These are phyloP conservation scores for Huntiella savannae DNA, from an alignment of 2,329 filamentous ascomycete species.

Conservation along the genomic window DNA sequence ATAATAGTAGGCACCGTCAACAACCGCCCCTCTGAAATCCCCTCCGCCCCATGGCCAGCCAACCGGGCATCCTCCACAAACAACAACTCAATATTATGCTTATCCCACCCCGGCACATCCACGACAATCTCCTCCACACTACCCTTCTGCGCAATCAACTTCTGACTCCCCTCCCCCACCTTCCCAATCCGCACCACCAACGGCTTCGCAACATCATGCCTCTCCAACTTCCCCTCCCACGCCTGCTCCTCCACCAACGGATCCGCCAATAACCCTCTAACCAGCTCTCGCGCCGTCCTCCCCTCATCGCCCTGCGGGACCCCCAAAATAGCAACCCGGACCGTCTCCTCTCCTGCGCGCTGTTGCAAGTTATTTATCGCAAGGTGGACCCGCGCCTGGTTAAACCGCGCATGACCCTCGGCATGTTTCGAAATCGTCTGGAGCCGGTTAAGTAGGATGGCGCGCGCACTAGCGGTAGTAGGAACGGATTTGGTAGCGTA, in stretches of 20 bases:
- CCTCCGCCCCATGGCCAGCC: slow-evolving; percentile 12
- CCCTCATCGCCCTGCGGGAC: slow-evolving; percentile 20
- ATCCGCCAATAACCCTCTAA: slow-evolving; percentile 52
- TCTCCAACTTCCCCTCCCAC: slow-evolving; percentile 47
- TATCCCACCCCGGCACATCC: slow-evolving; percentile 41
- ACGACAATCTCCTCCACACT: slow-evolving; percentile 34
- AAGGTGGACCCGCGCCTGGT: slow-evolving; percentile 51
- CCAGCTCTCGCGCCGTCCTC: slow-evolving; percentile 41
- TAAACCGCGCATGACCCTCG: slow-evolving; percentile 24
- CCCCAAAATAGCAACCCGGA: slow-evolving; percentile 39
- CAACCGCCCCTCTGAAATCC: slow-evolving; percentile 38
- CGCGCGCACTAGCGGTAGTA: no score
- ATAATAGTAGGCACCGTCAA: slow-evolving; percentile 31
- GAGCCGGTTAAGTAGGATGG: no score
- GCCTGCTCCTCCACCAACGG: slow-evolving; percentile 40
- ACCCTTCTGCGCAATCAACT: slow-evolving; percentile 7
- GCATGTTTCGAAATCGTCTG: slow-evolving; percentile 21
- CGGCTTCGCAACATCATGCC: slow-evolving; percentile 32
- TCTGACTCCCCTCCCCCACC: slow-evolving; percentile 15
- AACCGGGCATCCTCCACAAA: slow-evolving; percentile 31
- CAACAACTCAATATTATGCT: slow-evolving; percentile 44
- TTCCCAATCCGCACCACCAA: slow-evolving; percentile 41
- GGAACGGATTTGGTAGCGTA: no score
- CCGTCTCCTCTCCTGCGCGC: slow-evolving; percentile 33
- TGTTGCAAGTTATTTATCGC: slow-evolving; percentile 46